Percentiles rank a stretch among this genome's conserved stretches.
phyloP scores from a whole-genome alignment of 257 asterid species.

The Oldenlandia corymbosa region DNA sequence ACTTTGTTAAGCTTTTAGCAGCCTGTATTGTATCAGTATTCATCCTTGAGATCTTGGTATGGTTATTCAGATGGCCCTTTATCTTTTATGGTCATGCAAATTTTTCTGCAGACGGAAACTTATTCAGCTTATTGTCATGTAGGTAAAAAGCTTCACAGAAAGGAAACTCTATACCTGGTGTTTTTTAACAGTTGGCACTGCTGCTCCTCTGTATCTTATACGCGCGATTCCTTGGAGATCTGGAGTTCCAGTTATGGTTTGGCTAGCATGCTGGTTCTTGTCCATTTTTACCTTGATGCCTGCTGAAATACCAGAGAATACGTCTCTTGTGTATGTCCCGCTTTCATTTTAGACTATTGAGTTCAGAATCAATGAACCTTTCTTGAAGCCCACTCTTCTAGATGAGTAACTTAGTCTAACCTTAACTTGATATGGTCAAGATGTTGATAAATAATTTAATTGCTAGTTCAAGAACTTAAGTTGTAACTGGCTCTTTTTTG shows the following conservation, averaged over 20 bases:
- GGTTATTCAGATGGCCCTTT: conserved; percentile 13
- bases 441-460: neutral
- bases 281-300: conserved; percentile 92
- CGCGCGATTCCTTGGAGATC: conserved; percentile 48
- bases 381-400: neutral
- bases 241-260: conserved; percentile 53
- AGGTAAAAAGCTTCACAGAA: conserved; percentile 88
- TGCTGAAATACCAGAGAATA: conserved; percentile 96
- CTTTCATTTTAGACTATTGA: neutral
- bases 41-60: conserved; percentile 92
- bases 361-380: neutral
- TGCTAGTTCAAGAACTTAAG: neutral
- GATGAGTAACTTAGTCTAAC: neutral
- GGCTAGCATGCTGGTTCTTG: conserved; percentile 75
- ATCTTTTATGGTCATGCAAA: conserved; percentile 10
- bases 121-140: conserved; percentile 23
- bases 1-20: conserved; percentile 45
- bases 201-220: conserved; percentile 58
- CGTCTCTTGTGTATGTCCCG: conserved; percentile 68
- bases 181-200: conserved; percentile 63
- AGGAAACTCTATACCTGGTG: conserved; percentile 87
- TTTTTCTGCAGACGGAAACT: conserved; percentile 15
- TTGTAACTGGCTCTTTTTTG: neutral
- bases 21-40: conserved; percentile 44
- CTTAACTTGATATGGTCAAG: neutral